A percentile compares a stretch with the other conserved stretches of the same genome.
These are phyloP conservation scores for Trichoderma virens DNA, from an alignment of 495 filamentous ascomycete genomes.

Conservation along the genomic window DNA sequence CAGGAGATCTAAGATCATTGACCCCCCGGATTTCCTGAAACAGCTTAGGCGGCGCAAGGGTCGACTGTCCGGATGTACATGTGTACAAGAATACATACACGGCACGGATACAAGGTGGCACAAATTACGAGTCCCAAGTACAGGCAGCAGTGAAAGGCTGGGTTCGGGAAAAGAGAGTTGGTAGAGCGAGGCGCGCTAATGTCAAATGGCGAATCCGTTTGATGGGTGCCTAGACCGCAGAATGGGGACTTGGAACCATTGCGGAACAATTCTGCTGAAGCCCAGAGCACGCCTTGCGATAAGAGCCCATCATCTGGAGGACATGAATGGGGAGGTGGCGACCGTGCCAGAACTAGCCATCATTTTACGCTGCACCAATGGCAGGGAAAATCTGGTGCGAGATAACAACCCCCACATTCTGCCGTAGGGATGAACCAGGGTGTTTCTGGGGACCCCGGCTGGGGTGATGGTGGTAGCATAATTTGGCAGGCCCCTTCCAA, in stretches of 20 bases:
- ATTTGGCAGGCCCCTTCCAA: background rate
- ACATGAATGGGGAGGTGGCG: background rate
- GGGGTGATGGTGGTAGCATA: background rate
- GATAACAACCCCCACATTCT: conserved; percentile 9
- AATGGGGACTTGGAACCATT: background rate
- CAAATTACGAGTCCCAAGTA: background rate
- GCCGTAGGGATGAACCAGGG: conserved; percentile 1
- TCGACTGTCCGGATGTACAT: background rate
- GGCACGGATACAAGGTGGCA: background rate
- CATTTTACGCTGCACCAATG: background rate
- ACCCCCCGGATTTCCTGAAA: conserved; percentile 5
- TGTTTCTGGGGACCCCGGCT: conserved; percentile 5
- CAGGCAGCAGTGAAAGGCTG: background rate
- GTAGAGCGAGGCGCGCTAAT: background rate
- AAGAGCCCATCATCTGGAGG: background rate
- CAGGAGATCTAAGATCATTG: conserved; percentile 8
- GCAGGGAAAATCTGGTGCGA: background rate
- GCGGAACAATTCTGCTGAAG: background rate
- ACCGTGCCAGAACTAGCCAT: background rate
- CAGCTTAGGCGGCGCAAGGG: conserved; percentile 1
- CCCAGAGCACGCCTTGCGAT: background rate
- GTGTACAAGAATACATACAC: background rate
- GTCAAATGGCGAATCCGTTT: background rate
- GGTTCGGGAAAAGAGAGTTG: background rate
- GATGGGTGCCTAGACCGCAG: background rate